Percentiles rank a stretch among this genome's conserved stretches.
These are phyloP conservation scores for Coffea humblotiana DNA, from an alignment of 305 asterid species.

Conservation along the genomic window DNA sequence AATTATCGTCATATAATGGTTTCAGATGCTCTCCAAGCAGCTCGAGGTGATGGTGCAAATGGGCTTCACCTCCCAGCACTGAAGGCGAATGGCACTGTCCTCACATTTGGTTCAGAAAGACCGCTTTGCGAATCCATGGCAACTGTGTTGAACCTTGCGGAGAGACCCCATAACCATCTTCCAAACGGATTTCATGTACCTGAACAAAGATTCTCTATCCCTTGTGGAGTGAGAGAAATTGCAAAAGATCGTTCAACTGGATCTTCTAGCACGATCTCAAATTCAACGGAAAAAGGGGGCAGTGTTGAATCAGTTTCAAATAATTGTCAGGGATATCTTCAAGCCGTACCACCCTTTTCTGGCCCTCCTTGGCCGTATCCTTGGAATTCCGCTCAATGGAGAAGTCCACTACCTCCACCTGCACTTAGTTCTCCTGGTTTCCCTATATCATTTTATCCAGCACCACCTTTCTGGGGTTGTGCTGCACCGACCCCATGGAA, in stretches of 20 bases:
- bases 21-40: slow-evolving; percentile 32
- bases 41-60: slow-evolving; percentile 24
- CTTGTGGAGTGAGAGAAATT: slow-evolving; percentile 16
- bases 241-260: slow-evolving; percentile 30
- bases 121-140: slow-evolving; percentile 36
- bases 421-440: slow-evolving; percentile 32
- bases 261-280: slow-evolving; percentile 22
- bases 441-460: slow-evolving; percentile 49
- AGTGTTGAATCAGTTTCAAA: slow-evolving; percentile 11
- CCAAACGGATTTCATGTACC: slow-evolving; percentile 23
- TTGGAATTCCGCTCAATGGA: slow-evolving; percentile 23
- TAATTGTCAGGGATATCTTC: slow-evolving; percentile 17
- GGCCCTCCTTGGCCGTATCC: slow-evolving; percentile 19
- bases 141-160: slow-evolving; percentile 26
- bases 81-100: slow-evolving; percentile 39
- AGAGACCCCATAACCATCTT: slow-evolving; percentile 26
- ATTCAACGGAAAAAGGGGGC: slow-evolving; percentile 18
- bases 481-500: slow-evolving; percentile 32
- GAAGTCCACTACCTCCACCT: slow-evolving; percentile 24
- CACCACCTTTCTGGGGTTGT: slow-evolving; percentile 41
- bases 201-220: slow-evolving; percentile 15
- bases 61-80: slow-evolving; percentile 37
- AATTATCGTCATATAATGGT: slow-evolving; percentile 36
- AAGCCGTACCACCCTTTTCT: slow-evolving; percentile 19
- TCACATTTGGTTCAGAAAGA: slow-evolving; percentile 45